Conservation (phyloP, 2,329 filamentous ascomycete species). For the Hypoxylon sp. region DNA sequence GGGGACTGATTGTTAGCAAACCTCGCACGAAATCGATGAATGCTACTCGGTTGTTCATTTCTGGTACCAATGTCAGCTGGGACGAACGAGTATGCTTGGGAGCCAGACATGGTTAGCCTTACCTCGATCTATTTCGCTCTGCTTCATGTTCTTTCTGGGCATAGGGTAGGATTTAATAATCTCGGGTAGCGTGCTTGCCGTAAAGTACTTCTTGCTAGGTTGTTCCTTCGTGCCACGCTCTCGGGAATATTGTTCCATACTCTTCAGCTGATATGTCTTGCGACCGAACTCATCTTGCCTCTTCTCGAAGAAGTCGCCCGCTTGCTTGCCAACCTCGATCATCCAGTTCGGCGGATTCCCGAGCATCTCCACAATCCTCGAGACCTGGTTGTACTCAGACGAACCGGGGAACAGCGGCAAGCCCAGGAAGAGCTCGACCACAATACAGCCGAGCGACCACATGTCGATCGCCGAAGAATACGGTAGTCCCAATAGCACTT, state of each 20-base stretch:
- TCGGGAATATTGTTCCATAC: slow-evolving; percentile 96
- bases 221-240: slow-evolving; percentile 98
- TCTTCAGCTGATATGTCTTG: slow-evolving; percentile 90
- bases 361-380: slow-evolving; percentile 96
- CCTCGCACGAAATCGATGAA: slow-evolving; percentile 99
- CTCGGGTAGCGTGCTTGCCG: slow-evolving; percentile 89
- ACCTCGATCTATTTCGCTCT: slow-evolving; percentile 95
- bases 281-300: slow-evolving; percentile 88
- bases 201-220: slow-evolving; percentile 99
- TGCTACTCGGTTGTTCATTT: slow-evolving; percentile 97
- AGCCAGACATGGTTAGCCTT: slow-evolving; percentile 45
- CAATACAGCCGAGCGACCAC: slow-evolving; percentile 99
- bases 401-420: slow-evolving; percentile 95
- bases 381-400: slow-evolving; percentile 98
- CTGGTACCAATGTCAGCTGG: slow-evolving; percentile 57
- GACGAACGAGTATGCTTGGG: not conserved
- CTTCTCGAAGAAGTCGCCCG: slow-evolving; percentile 97
- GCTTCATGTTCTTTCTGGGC: slow-evolving; percentile 99
- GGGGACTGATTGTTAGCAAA: slow-evolving; percentile 89
- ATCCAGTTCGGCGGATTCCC: slow-evolving; percentile 98
- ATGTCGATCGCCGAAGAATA: slow-evolving; percentile 99
- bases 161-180: slow-evolving; percentile 98
- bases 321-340: slow-evolving; percentile 98
- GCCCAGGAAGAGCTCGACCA: slow-evolving; percentile 95
- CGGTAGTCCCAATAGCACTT: slow-evolving; percentile 92